Evolutionary conservation across 768 basidiomycete genomes (phyloP), one percentile per base, ranked within the genome.

Genomic region (Kwoniella mangroviensis): DNA sequence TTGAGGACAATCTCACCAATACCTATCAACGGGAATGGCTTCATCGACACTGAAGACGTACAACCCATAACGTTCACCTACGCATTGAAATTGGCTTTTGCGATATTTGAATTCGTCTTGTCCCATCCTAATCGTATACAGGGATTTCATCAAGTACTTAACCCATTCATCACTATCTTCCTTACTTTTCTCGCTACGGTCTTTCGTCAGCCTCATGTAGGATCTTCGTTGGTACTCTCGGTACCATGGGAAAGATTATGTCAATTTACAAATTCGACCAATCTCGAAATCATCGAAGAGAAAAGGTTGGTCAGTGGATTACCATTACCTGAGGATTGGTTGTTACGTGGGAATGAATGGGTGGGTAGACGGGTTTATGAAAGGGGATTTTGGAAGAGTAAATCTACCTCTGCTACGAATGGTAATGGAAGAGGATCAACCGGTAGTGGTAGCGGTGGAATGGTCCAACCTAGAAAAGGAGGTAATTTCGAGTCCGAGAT

Each of bases 281-380:
- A 91, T 4, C 19, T 65, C 41, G 85, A 78, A 24, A 71, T 79
- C 34, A 67, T 60, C 17, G 68, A 75, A 42, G 83, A 84, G 53
- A 81, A 84, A 24, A 82, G 84, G 24, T 88, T 94, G 85, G 85
- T 92, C 55, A 88, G 88, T 15, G 90, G 88, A 70, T 84, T 87
- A 22, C 90, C 92, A 0, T 84, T 98, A 1, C 87, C 92, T 0
- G 97, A 99, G 83, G 97, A 98, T 77, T 98, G 95, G 94, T 92
- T 91, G 76, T 81, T 98, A 74, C 88, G 97, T 41, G 97, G 97
- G 1, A 93, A 95, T 90, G 94, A 94, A 75, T 99, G 97, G 97
- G 90, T 93, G 3, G 91, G 92, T 6, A 87, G 93, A 68, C 88
- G 89, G 70, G 90, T 98, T 17, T 98, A 91, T 80, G 94, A 96